These are phyloP conservation scores for Rauvolfia tetraphylla DNA, from an alignment of 257 asterid genomes.

Conservation along the genomic window DNA sequence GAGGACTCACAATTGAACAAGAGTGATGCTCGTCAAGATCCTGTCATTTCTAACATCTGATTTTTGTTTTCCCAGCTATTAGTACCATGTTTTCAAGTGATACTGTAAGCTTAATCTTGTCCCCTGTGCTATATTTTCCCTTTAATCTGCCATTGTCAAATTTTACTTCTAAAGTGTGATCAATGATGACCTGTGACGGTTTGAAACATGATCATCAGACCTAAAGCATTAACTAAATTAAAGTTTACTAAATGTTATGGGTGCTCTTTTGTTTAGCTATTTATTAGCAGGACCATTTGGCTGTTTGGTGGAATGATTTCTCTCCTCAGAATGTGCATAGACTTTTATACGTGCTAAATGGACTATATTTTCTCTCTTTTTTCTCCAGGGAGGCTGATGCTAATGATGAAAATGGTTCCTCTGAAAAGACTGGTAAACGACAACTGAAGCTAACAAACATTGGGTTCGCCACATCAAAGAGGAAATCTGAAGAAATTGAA, in stretches of 20 bases:
- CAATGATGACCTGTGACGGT: neutral
- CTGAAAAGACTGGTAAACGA: conserved; percentile 46
- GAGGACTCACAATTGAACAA: neutral
- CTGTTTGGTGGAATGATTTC: neutral
- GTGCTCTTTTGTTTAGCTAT: neutral
- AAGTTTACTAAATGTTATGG: neutral
- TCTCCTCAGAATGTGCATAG: neutral
- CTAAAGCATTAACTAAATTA: neutral
- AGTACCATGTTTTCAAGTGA: neutral
- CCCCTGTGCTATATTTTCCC: neutral
- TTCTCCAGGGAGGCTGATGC: conserved; percentile 70
- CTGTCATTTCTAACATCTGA: neutral
- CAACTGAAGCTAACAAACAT: conserved; percentile 65
- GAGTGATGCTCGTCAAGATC: neutral
- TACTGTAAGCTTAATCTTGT: neutral
- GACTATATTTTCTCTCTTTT: neutral
- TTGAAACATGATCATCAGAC: neutral
- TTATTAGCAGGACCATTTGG: neutral
- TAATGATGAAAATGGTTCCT: conserved; percentile 46
- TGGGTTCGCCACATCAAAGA: conserved; percentile 56
- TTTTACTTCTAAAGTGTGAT: neutral
- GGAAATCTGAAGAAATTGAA: conserved; percentile 74
- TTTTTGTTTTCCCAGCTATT: neutral
- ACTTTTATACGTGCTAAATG: neutral
- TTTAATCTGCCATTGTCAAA: neutral